phyloP scores from a whole-genome alignment of 495 filamentous ascomycete species.

The Halenospora varia region DNA sequence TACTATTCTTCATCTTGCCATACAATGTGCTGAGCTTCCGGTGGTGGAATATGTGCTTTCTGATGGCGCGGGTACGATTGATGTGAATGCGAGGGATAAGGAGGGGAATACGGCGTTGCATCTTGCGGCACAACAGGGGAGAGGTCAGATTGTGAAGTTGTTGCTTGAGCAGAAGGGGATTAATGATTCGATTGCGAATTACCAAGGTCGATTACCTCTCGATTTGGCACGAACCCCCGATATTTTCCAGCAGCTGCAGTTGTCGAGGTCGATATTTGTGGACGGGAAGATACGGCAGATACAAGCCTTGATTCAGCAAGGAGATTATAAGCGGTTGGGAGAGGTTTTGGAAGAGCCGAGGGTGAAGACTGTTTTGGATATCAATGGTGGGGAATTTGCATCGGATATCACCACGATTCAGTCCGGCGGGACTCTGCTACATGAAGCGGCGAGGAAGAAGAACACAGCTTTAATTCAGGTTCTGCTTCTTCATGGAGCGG shows the following conservation, averaged over 20 bases:
- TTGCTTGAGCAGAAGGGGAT: slow-evolving; percentile 74
- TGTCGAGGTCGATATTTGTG: slow-evolving; percentile 84
- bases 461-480: slow-evolving; percentile 84
- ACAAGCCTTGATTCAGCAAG: slow-evolving; percentile 65
- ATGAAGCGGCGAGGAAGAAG: slow-evolving; percentile 85
- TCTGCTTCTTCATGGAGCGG: slow-evolving; percentile 90
- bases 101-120: slow-evolving; percentile 95
- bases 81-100: slow-evolving; percentile 85
- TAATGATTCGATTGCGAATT: slow-evolving; percentile 89
- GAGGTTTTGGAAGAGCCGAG: slow-evolving; percentile 78
- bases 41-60: slow-evolving; percentile 95
- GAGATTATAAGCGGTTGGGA: slow-evolving; percentile 73
- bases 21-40: slow-evolving; percentile 94
- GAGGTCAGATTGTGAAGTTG: slow-evolving; percentile 71
- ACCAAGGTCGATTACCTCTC: slow-evolving; percentile 78
- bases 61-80: slow-evolving; percentile 57
- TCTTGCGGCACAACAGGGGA: slow-evolving; percentile 76
- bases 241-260: slow-evolving; percentile 92
- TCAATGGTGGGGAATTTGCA: slow-evolving; percentile 84
- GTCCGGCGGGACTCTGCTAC: slow-evolving; percentile 80
- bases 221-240: slow-evolving; percentile 88
- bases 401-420: slow-evolving; percentile 73
- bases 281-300: slow-evolving; percentile 81
- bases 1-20: slow-evolving; percentile 84
- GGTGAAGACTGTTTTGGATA: slow-evolving; percentile 78